These are phyloP conservation scores for Acmispon strigosus DNA, from an alignment of 306 rosid species.

Conservation along the genomic window DNA sequence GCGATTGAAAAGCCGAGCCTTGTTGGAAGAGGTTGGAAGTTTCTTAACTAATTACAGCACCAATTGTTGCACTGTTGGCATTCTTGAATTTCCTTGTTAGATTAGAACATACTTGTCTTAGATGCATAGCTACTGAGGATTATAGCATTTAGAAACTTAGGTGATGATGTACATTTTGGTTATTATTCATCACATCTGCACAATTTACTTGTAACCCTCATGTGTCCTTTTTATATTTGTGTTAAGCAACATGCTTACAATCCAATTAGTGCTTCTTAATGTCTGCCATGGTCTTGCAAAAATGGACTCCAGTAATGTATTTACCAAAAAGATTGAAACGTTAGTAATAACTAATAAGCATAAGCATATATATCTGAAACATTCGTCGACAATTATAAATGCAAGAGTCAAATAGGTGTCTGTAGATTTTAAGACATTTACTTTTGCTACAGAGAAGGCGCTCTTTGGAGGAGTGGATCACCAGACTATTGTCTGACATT, in stretches of 20 bases:
- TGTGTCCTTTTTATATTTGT: conserved; percentile 2
- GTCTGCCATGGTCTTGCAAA: conserved; percentile 7
- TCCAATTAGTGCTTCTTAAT: neutral
- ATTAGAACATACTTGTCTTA: neutral
- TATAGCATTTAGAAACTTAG: conserved; percentile 1
- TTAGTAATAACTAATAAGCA: neutral
- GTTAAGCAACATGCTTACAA: neutral
- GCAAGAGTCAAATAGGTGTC: neutral
- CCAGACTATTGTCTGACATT: conserved; percentile 80
- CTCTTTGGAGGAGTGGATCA: conserved; percentile 96
- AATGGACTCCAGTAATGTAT: neutral
- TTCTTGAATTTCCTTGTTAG: conserved; percentile 15
- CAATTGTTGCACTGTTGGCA: conserved; percentile 8
- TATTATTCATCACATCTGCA: neutral
- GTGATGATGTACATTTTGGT: neutral
- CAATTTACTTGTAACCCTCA: neutral
- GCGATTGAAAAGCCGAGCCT: conserved; percentile 75
- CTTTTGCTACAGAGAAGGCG: conserved; percentile 84
- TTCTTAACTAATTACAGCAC: conserved; percentile 15
- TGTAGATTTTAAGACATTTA: conserved; percentile 22
- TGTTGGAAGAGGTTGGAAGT: conserved; percentile 83
- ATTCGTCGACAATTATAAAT: conserved; percentile 10
- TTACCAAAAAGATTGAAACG: conserved; percentile 11
- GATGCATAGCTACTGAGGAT: neutral
- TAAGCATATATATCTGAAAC: neutral